Evolutionary conservation across 202 grass and related monocot species (phyloP).

Genomic region (Hordeum pubiflorum): DNA sequence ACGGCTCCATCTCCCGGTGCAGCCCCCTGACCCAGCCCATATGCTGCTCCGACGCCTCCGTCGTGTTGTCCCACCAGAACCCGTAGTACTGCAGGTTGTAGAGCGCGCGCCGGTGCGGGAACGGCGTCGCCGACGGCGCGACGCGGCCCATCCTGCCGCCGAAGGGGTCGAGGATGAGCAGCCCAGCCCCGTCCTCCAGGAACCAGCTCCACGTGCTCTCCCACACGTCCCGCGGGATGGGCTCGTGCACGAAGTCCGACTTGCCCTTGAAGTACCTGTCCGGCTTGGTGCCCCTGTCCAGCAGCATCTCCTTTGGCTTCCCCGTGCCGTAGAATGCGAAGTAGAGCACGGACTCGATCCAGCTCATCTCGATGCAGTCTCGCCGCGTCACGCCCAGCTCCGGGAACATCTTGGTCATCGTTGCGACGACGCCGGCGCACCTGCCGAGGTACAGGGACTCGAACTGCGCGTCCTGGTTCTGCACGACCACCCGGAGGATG

Average conservation of each 20-base stretch:
- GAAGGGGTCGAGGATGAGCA: conserved; percentile 43
- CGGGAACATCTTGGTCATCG: conserved; percentile 29
- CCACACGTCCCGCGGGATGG: conserved; percentile 29
- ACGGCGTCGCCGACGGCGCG: conserved; percentile 28
- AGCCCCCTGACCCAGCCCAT: conserved; percentile 29
- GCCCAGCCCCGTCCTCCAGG: conserved; percentile 17
- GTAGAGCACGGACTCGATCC: conserved; percentile 47
- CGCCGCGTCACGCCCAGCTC: conserved; percentile 32
- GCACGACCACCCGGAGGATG: conserved; percentile 34
- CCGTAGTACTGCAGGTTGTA: conserved; percentile 47
- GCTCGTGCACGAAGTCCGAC: conserved; percentile 50
- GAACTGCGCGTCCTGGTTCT: conserved; percentile 36
- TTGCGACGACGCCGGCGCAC: conserved; percentile 16
- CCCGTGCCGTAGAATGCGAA: conserved; percentile 41
- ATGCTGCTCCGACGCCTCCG: conserved; percentile 11
- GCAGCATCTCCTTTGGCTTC: conserved; percentile 22
- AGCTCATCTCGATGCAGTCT: conserved; percentile 70
- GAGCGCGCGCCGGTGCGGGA: conserved; percentile 42
- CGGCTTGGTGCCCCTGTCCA: conserved; percentile 33
- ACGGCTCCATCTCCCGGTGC: conserved; percentile 28
- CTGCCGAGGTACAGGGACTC: conserved; percentile 52
- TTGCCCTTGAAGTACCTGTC: conserved; percentile 54
- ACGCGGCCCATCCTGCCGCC: conserved; percentile 34
- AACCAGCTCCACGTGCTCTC: conserved; percentile 33
- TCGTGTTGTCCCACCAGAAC: conserved; percentile 30